These are phyloP conservation scores for Astrocystis sublimbata DNA, from an alignment of 495 filamentous ascomycete species.

Conservation along the genomic window DNA sequence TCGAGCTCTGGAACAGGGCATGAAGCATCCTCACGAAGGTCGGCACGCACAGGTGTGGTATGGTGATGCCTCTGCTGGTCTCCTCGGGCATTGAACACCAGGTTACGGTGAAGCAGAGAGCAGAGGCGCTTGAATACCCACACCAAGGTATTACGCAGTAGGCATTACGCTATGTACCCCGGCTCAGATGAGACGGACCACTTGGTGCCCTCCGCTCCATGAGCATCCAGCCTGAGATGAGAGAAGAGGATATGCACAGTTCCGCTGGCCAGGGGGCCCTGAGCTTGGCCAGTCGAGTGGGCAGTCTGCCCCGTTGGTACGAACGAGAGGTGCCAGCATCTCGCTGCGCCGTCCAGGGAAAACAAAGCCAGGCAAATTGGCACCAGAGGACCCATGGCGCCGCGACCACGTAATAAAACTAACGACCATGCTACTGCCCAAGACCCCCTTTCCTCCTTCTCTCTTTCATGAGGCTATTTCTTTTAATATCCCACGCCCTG, in stretches of 20 bases:
- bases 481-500: constrained; percentile 51
- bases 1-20: not conserved
- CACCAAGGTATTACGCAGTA: not conserved
- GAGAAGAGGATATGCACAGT: constrained; percentile 4
- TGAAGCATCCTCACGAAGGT: not conserved
- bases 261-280: not conserved
- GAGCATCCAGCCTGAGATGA: not conserved
- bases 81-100: not conserved
- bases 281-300: constrained; percentile 5
- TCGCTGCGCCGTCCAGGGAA: constrained; percentile 22
- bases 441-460: constrained; percentile 41
- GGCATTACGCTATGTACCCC: constrained; percentile 9
- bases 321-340: constrained; percentile 16
- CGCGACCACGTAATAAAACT: constrained; percentile 36
- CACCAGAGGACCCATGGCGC: constrained; percentile 27
- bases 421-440: constrained; percentile 27
- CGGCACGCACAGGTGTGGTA: not conserved
- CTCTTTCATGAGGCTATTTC: constrained; percentile 42
- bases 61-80: constrained; percentile 2
- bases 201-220: constrained; percentile 1
- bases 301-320: constrained; percentile 14
- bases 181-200: constrained; percentile 13
- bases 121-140: not conserved
- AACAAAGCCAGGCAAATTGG: constrained; percentile 31
- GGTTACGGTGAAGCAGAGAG: constrained; percentile 13